phyloP scores from a whole-genome alignment of 1,139 yeast genomes.

The Spathaspora jeffriesii region DNA sequence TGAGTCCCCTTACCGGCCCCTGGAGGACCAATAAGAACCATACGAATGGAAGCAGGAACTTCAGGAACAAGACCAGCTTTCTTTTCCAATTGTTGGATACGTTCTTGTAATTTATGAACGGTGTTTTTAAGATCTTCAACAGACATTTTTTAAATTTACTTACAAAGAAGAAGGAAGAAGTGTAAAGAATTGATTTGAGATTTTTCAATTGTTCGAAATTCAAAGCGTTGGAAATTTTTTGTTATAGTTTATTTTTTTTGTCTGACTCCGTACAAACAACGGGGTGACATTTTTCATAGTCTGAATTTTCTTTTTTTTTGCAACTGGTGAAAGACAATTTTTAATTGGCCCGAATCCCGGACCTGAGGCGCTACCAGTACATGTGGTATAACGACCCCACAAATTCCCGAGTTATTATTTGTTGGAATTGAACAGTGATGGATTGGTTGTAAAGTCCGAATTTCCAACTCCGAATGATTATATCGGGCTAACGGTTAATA shows the following conservation, averaged over 20 bases:
- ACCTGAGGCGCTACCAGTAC: too few relatives aligned
- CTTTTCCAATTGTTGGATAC: constrained; percentile 65
- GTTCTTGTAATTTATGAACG: constrained; percentile 63
- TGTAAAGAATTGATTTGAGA: neutral
- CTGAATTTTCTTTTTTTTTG: too few relatives aligned
- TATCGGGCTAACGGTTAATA: too few relatives aligned
- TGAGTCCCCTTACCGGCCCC: constrained; percentile 99
- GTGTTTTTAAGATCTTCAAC: constrained; percentile 67
- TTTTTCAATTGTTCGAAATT: constrained; percentile 15
- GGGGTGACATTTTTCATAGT: too few relatives aligned
- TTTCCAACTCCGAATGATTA: too few relatives aligned
- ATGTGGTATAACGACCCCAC: too few relatives aligned
- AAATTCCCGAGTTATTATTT: too few relatives aligned
- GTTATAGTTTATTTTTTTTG: neutral
- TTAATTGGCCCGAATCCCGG: too few relatives aligned
- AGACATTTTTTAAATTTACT: constrained; percentile 12
- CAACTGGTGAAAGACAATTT: too few relatives aligned
- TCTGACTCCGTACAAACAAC: too few relatives aligned
- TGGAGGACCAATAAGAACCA: constrained; percentile 99
- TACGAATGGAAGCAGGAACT: constrained; percentile 80
- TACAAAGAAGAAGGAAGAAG: neutral
- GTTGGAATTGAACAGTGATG: too few relatives aligned
- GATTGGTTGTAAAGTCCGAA: too few relatives aligned
- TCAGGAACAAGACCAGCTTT: constrained; percentile 63
- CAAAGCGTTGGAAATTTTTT: neutral